Base-by-base conservation (phyloP, 176 grass and related monocot genomes). In the Rhynchospora pubera region DNA sequence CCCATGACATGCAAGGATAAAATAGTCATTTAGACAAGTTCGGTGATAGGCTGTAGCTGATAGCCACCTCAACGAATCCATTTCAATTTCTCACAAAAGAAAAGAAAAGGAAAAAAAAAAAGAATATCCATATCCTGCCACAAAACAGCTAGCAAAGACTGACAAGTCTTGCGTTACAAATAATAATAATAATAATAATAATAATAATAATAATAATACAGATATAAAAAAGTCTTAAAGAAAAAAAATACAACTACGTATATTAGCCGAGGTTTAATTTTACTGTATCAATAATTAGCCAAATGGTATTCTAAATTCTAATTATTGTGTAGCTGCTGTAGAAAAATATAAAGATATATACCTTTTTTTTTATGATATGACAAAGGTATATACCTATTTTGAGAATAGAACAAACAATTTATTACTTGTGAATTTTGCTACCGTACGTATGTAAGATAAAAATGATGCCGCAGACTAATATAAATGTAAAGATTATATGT, bases 1-100 rank as follows among this genome's bases (percentile, higher is more conserved):
- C 76, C 21, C 53, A 64, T n/a, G n/a, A n/a, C n/a, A n/a, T 23
- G 24, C 83, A 57, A 24, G 83, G 57, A 44, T 44, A 85, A 39
- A 79, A 85, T 50, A 6, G 57, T 45, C 22, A 85, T 78, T 67
- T 53, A 51, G 8, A 23, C 24, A 18, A 39, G 43, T 77, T 85
- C 28, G 57, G 83, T 66, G 58, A 12, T 65, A 65, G 19, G n/a
- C n/a, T n/a, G n/a, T n/a, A n/a, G n/a, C n/a, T n/a, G n/a, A n/a
- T n/a, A n/a, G n/a, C 73, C 59, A 58, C 72, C 73, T 47, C 15
- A 65, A 74, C 56, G 30, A 84, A 64, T 30, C 45, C 34, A 39
- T 4, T 2, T 39, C 34, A 39, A 39, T 39, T 5, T 39, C 34
- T 39, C 34, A 5, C 0, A 39, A 39, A 39, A 39, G 4, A 39